These are phyloP conservation scores for Aspergillus sp. DNA, from an alignment of 2,329 filamentous ascomycete species.

Conservation along the genomic window DNA sequence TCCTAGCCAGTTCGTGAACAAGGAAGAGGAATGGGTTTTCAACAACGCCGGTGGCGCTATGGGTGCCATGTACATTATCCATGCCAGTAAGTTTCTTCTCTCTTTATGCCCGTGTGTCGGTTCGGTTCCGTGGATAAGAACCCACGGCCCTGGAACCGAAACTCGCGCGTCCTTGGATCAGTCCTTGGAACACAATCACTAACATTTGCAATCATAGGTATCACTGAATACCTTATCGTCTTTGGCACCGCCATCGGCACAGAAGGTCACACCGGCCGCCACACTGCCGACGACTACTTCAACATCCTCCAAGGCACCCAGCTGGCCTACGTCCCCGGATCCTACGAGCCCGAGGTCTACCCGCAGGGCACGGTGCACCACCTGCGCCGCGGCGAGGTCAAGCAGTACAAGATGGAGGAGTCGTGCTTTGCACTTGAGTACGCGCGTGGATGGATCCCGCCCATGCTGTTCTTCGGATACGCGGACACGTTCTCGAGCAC, in stretches of 20 bases:
- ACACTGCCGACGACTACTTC: slow-evolving; percentile 93
- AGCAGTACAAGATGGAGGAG: slow-evolving; percentile 55
- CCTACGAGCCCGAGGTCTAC: slow-evolving; percentile 33
- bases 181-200: background rate
- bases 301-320: slow-evolving; percentile 60
- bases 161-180: background rate
- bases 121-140: background rate
- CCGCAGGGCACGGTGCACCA: slow-evolving; percentile 33
- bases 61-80: slow-evolving; percentile 86
- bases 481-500: slow-evolving; percentile 75
- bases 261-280: slow-evolving; percentile 79
- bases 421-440: slow-evolving; percentile 36
- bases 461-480: slow-evolving; percentile 86
- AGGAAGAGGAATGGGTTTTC: slow-evolving; percentile 77
- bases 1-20: slow-evolving; percentile 51
- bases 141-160: background rate
- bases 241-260: slow-evolving; percentile 63
- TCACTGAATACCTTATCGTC: slow-evolving; percentile 87
- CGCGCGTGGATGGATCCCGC: slow-evolving; percentile 72
- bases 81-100: slow-evolving; percentile 58
- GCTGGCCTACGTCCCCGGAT: slow-evolving; percentile 32
- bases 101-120: background rate
- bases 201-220: slow-evolving; percentile 21
- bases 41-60: slow-evolving; percentile 90
- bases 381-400: slow-evolving; percentile 58